These are phyloP conservation scores for Phycomyces blakesleeanus DNA, from an alignment of 192 early-diverging fungal species.

Conservation along the genomic window DNA sequence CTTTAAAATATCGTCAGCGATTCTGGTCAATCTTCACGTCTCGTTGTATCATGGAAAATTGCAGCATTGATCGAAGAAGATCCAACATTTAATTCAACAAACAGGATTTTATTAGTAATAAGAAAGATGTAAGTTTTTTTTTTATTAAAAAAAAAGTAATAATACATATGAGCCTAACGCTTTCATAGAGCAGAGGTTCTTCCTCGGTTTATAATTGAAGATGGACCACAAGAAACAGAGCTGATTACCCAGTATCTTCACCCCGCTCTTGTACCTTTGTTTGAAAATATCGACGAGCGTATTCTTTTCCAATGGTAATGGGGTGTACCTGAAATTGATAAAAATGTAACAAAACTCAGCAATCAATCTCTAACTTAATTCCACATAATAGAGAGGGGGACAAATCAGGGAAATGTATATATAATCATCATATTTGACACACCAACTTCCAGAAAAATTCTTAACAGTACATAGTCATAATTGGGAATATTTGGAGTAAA, in stretches of 20 bases:
- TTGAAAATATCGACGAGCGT: slow-evolving; percentile 20
- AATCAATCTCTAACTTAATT: slow-evolving; percentile 10
- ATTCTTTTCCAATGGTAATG: slow-evolving; percentile 18
- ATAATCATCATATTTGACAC: too few relatives aligned
- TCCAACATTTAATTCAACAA: slow-evolving; percentile 14
- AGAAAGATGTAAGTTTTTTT: slow-evolving; percentile 20
- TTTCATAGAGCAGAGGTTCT: slow-evolving; percentile 14
- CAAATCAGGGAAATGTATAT: too few relatives aligned
- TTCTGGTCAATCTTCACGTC: background rate
- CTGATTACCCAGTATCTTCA: slow-evolving; percentile 18
- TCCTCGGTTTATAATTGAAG: slow-evolving; percentile 5
- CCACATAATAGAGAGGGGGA: slow-evolving; percentile 11
- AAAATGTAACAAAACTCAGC: slow-evolving; percentile 11
- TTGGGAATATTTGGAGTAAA: too few relatives aligned
- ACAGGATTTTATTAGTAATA: slow-evolving; percentile 17
- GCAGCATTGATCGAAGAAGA: slow-evolving; percentile 14
- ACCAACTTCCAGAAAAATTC: too few relatives aligned
- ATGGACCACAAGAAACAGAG: slow-evolving; percentile 26
- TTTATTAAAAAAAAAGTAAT: slow-evolving; percentile 15
- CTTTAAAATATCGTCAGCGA: slow-evolving; percentile 6
- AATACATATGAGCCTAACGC: slow-evolving; percentile 11
- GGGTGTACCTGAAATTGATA: slow-evolving; percentile 8
- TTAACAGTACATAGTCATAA: too few relatives aligned
- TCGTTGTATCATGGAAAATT: slow-evolving; percentile 9
- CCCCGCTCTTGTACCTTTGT: slow-evolving; percentile 12